Evolutionary conservation across 352 stramenopile genomes (phyloP).

Genomic region (Pilasporangium apinafurcum): DNA sequence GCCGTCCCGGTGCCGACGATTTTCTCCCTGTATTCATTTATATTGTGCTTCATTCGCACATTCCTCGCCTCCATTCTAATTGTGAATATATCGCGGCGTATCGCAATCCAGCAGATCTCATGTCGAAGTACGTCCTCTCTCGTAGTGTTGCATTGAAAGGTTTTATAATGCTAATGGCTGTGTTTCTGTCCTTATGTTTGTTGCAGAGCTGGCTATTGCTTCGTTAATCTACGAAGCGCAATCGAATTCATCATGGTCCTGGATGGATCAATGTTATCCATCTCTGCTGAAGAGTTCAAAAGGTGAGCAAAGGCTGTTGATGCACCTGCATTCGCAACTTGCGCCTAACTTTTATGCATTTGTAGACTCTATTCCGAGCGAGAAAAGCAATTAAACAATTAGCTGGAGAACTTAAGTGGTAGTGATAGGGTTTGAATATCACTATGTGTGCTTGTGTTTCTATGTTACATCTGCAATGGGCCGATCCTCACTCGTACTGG

Average conservation of each 20-base stretch:
- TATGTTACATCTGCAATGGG: too few relatives aligned
- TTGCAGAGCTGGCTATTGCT: constrained; percentile 84
- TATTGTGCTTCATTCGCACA: constrained; percentile 87
- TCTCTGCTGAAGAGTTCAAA: constrained; percentile 76
- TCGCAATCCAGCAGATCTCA: constrained; percentile 82
- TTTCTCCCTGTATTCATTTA: constrained; percentile 93
- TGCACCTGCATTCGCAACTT: neutral
- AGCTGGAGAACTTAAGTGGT: too few relatives aligned
- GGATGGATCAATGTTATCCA: constrained; percentile 76
- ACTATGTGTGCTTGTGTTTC: too few relatives aligned
- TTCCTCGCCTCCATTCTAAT: constrained; percentile 84
- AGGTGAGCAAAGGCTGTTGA: constrained; percentile 16
- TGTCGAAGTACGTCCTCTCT: constrained; percentile 88
- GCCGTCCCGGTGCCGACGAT: constrained; percentile 78
- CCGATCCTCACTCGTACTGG: too few relatives aligned
- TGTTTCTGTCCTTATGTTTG: neutral
- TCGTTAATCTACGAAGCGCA: constrained; percentile 88
- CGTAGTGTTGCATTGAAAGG: neutral
- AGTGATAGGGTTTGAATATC: too few relatives aligned
- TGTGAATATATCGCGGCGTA: constrained; percentile 90
- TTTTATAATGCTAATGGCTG: neutral
- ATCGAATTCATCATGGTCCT: constrained; percentile 89
- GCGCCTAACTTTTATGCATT: neutral
- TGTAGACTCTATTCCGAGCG: constrained; percentile 29
- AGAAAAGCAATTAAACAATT: constrained; percentile 19